Evolutionary conservation across 176 grass and related monocot species (phyloP).

Genomic region (Oryza glumipatula): DNA sequence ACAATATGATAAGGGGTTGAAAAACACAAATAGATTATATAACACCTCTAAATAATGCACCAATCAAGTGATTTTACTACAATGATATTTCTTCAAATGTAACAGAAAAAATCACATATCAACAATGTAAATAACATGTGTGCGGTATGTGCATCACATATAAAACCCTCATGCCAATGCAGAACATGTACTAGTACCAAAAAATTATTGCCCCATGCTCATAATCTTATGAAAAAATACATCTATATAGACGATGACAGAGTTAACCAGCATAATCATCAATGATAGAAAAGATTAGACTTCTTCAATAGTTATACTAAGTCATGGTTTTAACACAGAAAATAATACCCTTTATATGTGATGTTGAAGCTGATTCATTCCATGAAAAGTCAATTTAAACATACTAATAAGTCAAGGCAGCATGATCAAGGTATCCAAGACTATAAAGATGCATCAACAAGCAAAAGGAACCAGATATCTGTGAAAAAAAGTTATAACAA

Average conservation of each 20-base stretch:
- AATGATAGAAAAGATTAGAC: constrained; percentile 16
- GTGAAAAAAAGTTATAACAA: constrained; percentile 12
- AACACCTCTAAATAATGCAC: constrained; percentile 16
- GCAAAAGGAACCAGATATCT: not conserved
- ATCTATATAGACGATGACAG: not conserved
- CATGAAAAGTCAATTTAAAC: not conserved
- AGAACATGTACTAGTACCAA: constrained; percentile 9
- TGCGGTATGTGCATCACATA: not conserved
- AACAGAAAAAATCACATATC: not conserved
- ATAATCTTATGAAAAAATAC: constrained; percentile 18
- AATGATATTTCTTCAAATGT: constrained; percentile 4
- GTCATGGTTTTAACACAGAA: not conserved
- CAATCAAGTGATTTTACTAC: constrained; percentile 3
- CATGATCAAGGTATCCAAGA: not conserved
- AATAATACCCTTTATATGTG: constrained; percentile 12
- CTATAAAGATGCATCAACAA: not conserved
- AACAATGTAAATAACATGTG: constrained; percentile 4
- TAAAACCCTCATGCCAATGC: constrained; percentile 5
- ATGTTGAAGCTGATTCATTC: not conserved
- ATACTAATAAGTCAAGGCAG: constrained; percentile 14
- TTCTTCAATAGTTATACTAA: not conserved
- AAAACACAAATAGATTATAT: constrained; percentile 14
- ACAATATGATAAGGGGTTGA: constrained; percentile 25
- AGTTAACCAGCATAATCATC: constrained; percentile 21
- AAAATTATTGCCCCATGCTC: not conserved